A percentile compares a stretch with the other conserved stretches of the same genome.
phyloP scores from a whole-genome alignment of 2,329 filamentous ascomycete genomes.

The Davidsoniella eucalypti region DNA sequence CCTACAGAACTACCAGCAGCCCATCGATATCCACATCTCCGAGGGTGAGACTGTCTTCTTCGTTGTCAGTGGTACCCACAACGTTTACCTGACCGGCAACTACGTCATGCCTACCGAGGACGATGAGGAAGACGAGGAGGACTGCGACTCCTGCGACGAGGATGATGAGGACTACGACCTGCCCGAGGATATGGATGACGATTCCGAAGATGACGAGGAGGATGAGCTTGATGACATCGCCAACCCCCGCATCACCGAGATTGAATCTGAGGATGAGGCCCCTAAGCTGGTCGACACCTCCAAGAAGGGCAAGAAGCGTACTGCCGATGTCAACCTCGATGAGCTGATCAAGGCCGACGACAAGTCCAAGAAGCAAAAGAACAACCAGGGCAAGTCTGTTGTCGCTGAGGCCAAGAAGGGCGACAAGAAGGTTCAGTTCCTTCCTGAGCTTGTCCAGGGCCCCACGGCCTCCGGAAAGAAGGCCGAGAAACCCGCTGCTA shows the following conservation, averaged over 20 bases:
- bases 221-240: slow-evolving; percentile 66
- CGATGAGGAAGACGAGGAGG: slow-evolving; percentile 44
- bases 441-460: slow-evolving; percentile 96
- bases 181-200: slow-evolving; percentile 59
- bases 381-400: slow-evolving; percentile 86
- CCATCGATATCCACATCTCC: slow-evolving; percentile 80
- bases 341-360: slow-evolving; percentile 62
- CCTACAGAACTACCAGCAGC: slow-evolving; percentile 75
- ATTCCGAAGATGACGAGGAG: slow-evolving; percentile 41
- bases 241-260: slow-evolving; percentile 68
- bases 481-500: slow-evolving; percentile 36
- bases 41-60: slow-evolving; percentile 88
- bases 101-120: slow-evolving; percentile 63
- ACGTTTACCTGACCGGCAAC: slow-evolving; percentile 87
- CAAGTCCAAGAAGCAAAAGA: slow-evolving; percentile 94
- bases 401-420: slow-evolving; percentile 44
- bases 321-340: slow-evolving; percentile 67
- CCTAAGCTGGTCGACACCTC: slow-evolving; percentile 38
- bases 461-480: slow-evolving; percentile 51
- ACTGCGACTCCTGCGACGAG: slow-evolving; percentile 30
- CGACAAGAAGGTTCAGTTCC: slow-evolving; percentile 96
- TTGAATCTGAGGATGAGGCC: slow-evolving; percentile 61
- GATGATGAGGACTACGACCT: slow-evolving; percentile 66
- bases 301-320: slow-evolving; percentile 78
- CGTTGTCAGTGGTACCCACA: slow-evolving; percentile 75